Evolutionary conservation across 345 rosid genomes (phyloP).

Genomic region (Citrus maxima): DNA sequence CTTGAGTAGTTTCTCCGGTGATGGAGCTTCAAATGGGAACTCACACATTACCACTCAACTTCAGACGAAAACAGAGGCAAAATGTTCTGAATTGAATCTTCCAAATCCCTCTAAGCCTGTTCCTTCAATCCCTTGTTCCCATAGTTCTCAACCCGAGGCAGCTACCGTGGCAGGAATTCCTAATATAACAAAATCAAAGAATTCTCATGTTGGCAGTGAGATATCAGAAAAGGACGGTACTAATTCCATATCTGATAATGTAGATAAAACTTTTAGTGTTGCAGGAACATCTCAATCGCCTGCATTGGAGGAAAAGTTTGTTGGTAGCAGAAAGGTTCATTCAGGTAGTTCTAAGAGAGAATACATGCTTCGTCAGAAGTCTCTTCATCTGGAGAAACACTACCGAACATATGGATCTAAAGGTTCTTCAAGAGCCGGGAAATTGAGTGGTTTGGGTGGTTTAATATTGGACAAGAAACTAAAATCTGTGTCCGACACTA

Average conservation of each 20-base stretch:
- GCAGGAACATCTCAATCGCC: constrained; percentile 52
- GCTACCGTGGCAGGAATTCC: constrained; percentile 32
- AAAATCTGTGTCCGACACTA: constrained; percentile 48
- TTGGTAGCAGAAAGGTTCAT: constrained; percentile 55
- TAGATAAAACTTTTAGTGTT: constrained; percentile 42
- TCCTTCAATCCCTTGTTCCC: constrained; percentile 40
- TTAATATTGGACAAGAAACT: constrained; percentile 54
- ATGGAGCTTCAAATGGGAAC: constrained; percentile 32
- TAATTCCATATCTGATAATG: constrained; percentile 32
- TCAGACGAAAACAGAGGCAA: constrained; percentile 39
- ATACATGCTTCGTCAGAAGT: constrained; percentile 62
- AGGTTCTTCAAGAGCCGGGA: constrained; percentile 53
- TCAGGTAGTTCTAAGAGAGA: constrained; percentile 63
- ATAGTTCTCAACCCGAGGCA: constrained; percentile 40
- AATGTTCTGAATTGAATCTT: constrained; percentile 41
- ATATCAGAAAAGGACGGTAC: constrained; percentile 47
- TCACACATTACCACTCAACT: constrained; percentile 26
- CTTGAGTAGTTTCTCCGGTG: constrained; percentile 39
- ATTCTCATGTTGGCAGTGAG: constrained; percentile 34
- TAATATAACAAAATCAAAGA: constrained; percentile 40
- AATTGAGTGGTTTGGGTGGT: constrained; percentile 53
- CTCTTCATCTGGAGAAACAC: constrained; percentile 64
- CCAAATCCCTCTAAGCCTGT: constrained; percentile 43
- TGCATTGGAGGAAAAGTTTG: constrained; percentile 58
- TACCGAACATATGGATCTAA: constrained; percentile 55